phyloP scores from a whole-genome alignment of 305 asterid genomes.

The Plantago coronopus region DNA sequence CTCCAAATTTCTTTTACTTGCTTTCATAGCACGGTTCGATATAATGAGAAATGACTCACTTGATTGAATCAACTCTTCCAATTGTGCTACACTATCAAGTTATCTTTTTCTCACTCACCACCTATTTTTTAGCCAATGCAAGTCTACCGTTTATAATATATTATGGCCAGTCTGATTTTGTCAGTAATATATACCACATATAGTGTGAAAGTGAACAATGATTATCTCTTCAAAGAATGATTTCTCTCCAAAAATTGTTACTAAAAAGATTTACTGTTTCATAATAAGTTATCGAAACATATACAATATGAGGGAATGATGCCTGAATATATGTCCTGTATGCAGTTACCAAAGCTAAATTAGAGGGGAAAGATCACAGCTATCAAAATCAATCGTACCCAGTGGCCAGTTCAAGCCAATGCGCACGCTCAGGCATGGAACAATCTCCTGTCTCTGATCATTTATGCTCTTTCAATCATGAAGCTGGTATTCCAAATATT shows the following conservation, averaged over 20 bases:
- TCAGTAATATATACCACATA: background rate
- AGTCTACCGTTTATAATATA: background rate
- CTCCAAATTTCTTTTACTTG: slow-evolving; percentile 11
- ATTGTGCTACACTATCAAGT: background rate
- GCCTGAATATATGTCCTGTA: background rate
- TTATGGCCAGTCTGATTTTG: background rate
- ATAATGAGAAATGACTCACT: background rate
- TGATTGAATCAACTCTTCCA: slow-evolving; percentile 11
- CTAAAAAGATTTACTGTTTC: too few relatives aligned
- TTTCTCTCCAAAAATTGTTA: too few relatives aligned
- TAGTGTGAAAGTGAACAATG: too few relatives aligned
- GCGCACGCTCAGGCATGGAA: slow-evolving; percentile 22
- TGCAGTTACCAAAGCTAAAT: slow-evolving; percentile 30
- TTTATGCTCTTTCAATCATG: slow-evolving; percentile 28
- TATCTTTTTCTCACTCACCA: too few relatives aligned
- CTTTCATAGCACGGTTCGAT: background rate
- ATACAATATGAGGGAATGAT: too few relatives aligned
- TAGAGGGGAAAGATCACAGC: slow-evolving; percentile 23
- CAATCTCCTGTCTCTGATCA: slow-evolving; percentile 23
- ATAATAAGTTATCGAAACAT: too few relatives aligned
- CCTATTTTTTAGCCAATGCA: too few relatives aligned
- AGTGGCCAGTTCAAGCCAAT: slow-evolving; percentile 31
- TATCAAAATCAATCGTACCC: slow-evolving; percentile 25
- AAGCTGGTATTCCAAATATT: slow-evolving; percentile 30
- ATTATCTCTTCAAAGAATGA: too few relatives aligned